These are phyloP conservation scores for Ceratocystis diversiconidia DNA, from an alignment of 2,329 filamentous ascomycete species.

Conservation along the genomic window DNA sequence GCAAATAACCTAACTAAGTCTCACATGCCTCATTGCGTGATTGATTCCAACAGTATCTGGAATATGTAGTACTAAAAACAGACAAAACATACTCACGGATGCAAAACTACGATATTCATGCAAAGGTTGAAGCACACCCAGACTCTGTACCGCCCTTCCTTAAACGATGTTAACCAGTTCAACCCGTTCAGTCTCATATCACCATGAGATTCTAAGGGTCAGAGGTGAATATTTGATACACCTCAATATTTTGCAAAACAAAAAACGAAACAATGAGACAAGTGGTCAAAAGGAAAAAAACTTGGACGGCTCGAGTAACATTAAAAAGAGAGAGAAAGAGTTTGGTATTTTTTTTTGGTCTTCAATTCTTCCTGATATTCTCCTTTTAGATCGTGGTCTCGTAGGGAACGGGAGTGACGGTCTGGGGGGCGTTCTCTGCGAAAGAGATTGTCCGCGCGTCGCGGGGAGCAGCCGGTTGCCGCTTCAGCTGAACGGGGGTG, in stretches of 20 bases:
- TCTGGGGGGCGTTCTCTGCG: conserved; percentile 79
- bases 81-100: background rate
- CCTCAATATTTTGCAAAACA: background rate
- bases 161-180: background rate
- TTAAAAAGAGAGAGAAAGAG: conserved; percentile 18
- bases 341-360: conserved; percentile 18
- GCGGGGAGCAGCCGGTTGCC: conserved; percentile 67
- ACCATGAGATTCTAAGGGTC: too few relatives aligned
- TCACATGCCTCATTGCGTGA: background rate
- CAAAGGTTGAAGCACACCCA: background rate
- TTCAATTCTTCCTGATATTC: conserved; percentile 20
- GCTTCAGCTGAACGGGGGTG: conserved; percentile 81
- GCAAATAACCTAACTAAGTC: background rate
- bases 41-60: background rate
- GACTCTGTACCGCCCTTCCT: background rate
- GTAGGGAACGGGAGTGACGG: conserved; percentile 81
- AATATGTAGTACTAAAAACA: too few relatives aligned
- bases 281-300: conserved; percentile 1
- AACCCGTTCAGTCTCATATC: background rate
- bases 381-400: conserved; percentile 85
- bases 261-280: background rate
- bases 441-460: conserved; percentile 65
- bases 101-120: background rate
- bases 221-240: background rate
- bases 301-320: conserved; percentile 10